Evolutionary conservation across 169 alveolate genomes (phyloP).

Genomic region (Plasmodium knowlesi): DNA sequence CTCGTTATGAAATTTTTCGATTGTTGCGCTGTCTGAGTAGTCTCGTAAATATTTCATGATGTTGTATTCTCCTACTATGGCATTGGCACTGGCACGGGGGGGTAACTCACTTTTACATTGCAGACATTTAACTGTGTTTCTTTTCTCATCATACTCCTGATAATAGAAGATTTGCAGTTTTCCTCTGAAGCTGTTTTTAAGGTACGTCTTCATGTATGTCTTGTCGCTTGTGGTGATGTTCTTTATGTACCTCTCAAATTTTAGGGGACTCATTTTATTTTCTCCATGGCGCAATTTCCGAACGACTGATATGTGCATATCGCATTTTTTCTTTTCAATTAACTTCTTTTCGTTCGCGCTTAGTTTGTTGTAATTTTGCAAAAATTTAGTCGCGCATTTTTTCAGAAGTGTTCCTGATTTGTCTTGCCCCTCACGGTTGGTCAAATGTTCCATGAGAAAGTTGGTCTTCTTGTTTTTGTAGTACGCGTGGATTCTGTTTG

Average conservation of each 20-base stretch:
- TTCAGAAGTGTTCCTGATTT: neutral
- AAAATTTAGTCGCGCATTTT: slow-evolving; percentile 32
- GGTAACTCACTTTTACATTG: slow-evolving; percentile 17
- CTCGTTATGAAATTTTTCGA: slow-evolving; percentile 16
- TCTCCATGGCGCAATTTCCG: neutral
- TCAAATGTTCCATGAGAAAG: slow-evolving; percentile 12
- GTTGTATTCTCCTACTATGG: slow-evolving; percentile 6
- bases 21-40: neutral
- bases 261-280: neutral
- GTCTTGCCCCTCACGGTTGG: neutral
- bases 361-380: slow-evolving; percentile 43
- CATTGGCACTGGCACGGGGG: neutral
- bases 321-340: slow-evolving; percentile 65
- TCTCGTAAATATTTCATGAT: slow-evolving; percentile 10
- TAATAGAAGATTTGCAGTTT: slow-evolving; percentile 40
- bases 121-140: slow-evolving; percentile 12
- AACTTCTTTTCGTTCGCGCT: slow-evolving; percentile 20
- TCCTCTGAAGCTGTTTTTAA: slow-evolving; percentile 57
- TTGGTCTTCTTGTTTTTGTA: slow-evolving; percentile 35
- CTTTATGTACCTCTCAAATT: slow-evolving; percentile 51
- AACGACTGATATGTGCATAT: slow-evolving; percentile 16
- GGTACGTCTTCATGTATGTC: slow-evolving; percentile 45
- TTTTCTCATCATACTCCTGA: slow-evolving; percentile 26
- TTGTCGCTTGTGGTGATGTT: slow-evolving; percentile 7
- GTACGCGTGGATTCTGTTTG: slow-evolving; percentile 52